phyloP scores from a whole-genome alignment of 176 grass and related monocot species.

The Phoenix dactylifera region DNA sequence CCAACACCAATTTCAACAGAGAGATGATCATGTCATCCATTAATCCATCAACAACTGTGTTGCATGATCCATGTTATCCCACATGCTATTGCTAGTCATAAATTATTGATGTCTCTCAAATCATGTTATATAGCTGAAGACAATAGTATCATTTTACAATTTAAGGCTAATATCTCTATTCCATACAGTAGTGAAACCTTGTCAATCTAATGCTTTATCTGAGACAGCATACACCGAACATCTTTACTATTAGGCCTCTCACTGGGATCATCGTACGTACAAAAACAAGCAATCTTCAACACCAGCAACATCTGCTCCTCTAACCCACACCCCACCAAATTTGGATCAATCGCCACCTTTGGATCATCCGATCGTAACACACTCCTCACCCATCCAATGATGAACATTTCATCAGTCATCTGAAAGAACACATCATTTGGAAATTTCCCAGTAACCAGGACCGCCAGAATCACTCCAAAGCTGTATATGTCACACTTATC shows the following conservation, averaged over 20 bases:
- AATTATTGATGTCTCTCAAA: too few relatives aligned
- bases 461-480: constrained; percentile 16
- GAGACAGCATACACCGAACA: not conserved
- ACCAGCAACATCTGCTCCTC: constrained; percentile 11
- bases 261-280: constrained; percentile 6
- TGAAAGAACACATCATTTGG: constrained; percentile 12
- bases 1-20: too few relatives aligned
- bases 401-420: constrained; percentile 11
- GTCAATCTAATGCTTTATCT: constrained; percentile 3
- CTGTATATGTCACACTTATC: constrained; percentile 19
- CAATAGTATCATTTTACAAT: too few relatives aligned
- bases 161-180: too few relatives aligned
- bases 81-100: too few relatives aligned
- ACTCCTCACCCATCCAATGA: constrained; percentile 1
- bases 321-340: not conserved
- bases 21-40: too few relatives aligned
- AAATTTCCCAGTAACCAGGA: constrained; percentile 5
- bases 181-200: too few relatives aligned
- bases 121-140: too few relatives aligned
- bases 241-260: constrained; percentile 12
- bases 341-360: constrained; percentile 3
- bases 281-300: constrained; percentile 8
- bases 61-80: too few relatives aligned
- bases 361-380: not conserved
- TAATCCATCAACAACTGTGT: too few relatives aligned